Percentiles rank a stretch among this genome's conserved stretches.
Conservation (phyloP, 164 flowering plant genomes). For the Sextonia rubra region DNA sequence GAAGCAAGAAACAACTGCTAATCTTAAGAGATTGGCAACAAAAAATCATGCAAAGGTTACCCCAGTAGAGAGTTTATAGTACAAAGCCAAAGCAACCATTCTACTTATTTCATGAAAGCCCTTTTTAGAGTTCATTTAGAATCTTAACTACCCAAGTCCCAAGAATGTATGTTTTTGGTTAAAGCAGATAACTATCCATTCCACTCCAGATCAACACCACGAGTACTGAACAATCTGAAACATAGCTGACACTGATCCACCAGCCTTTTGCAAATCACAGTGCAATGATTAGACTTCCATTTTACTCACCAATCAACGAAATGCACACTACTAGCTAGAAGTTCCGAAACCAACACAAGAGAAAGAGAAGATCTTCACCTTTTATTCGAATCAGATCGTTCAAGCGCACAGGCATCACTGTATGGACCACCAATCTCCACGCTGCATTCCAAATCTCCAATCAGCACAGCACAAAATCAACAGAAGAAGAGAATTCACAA, state of each 20-base stretch:
- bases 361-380: conserved; percentile 28
- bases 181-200: too few relatives aligned
- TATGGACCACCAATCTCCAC: conserved; percentile 40
- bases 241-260: neutral
- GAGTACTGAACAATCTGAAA: neutral
- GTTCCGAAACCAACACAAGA: neutral
- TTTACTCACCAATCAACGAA: neutral
- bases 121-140: too few relatives aligned
- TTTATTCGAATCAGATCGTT: conserved; percentile 49
- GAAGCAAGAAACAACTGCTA: too few relatives aligned
- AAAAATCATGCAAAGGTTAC: too few relatives aligned
- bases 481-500: too few relatives aligned
- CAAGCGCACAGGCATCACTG: conserved; percentile 33
- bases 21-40: too few relatives aligned
- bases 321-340: neutral
- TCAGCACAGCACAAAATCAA: neutral
- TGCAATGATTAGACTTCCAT: neutral
- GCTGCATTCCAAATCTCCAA: conserved; percentile 21
- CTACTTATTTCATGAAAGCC: too few relatives aligned
- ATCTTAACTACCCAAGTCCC: too few relatives aligned
- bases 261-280: neutral
- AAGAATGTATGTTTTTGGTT: too few relatives aligned
- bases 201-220: too few relatives aligned
- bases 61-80: too few relatives aligned
- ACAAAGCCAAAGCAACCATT: too few relatives aligned